phyloP scores from a whole-genome alignment of 2,329 filamentous ascomycete species.

The Penicillium sp. region DNA sequence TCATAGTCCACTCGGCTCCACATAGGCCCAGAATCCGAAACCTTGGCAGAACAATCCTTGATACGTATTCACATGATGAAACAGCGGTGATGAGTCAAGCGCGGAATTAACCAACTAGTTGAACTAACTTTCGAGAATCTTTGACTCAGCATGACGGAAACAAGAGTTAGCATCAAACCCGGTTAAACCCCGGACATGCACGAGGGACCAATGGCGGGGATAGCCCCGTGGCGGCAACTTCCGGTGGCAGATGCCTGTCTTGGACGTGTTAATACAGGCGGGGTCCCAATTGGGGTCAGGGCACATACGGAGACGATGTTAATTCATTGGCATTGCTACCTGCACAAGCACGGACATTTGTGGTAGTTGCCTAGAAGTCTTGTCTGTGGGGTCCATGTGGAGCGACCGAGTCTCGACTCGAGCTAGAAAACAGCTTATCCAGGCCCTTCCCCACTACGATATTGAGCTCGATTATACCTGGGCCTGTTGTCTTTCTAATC shows the following conservation, averaged over 20 bases:
- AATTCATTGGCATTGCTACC: background rate
- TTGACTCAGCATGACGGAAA: background rate
- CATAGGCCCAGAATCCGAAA: background rate
- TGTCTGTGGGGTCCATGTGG: background rate
- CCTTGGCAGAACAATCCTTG: background rate
- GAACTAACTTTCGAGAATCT: background rate
- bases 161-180: background rate
- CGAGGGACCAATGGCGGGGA: background rate
- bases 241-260: background rate
- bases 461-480: background rate
- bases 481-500: background rate
- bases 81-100: slow-evolving; percentile 6
- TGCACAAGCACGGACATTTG: background rate
- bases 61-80: background rate
- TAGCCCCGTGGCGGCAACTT: background rate
- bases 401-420: background rate
- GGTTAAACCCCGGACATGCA: slow-evolving; percentile 1
- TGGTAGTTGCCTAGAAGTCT: background rate
- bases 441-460: background rate
- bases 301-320: background rate
- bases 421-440: background rate
- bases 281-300: background rate
- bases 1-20: slow-evolving; percentile 6
- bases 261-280: background rate
- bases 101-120: background rate